Evolutionary conservation across 257 asterid genomes (phyloP).

Genomic region (Solanum corneliomulleri): DNA sequence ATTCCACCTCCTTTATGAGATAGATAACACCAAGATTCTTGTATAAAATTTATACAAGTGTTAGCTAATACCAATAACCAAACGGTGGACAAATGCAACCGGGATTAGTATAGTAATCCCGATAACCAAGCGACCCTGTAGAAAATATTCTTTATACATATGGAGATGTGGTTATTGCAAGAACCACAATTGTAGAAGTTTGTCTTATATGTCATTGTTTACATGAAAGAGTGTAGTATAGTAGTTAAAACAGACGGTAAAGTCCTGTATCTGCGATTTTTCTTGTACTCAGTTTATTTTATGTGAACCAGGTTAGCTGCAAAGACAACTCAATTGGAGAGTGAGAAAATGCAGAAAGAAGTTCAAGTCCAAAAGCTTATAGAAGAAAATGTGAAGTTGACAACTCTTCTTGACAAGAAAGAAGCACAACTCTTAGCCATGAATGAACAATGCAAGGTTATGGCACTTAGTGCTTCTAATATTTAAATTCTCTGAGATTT

Average conservation of each 20-base stretch:
- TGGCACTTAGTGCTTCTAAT: slow-evolving; percentile 70
- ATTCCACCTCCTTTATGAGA: not conserved
- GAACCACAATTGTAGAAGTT: not conserved
- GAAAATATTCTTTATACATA: not conserved
- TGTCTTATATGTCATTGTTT: not conserved
- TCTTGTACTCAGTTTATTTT: slow-evolving; percentile 1
- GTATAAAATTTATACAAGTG: not conserved
- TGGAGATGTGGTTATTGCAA: not conserved
- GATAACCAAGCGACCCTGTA: not conserved
- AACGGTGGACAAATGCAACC: not conserved
- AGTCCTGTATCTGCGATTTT: not conserved
- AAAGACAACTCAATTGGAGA: slow-evolving; percentile 74
- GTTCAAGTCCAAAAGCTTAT: slow-evolving; percentile 85
- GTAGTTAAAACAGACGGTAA: not conserved
- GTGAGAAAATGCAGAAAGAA: slow-evolving; percentile 89
- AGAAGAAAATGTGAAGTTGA: slow-evolving; percentile 79
- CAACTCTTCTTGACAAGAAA: slow-evolving; percentile 77
- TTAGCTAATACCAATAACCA: not conserved
- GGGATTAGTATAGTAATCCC: not conserved
- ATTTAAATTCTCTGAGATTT: slow-evolving; percentile 4
- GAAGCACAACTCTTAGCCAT: slow-evolving; percentile 97
- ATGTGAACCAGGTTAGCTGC: slow-evolving; percentile 56
- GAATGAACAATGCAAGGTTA: slow-evolving; percentile 96
- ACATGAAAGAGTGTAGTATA: not conserved
- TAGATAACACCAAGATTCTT: not conserved